Evolutionary conservation across 306 rosid species (phyloP).

Genomic region (Cucumis melo): DNA sequence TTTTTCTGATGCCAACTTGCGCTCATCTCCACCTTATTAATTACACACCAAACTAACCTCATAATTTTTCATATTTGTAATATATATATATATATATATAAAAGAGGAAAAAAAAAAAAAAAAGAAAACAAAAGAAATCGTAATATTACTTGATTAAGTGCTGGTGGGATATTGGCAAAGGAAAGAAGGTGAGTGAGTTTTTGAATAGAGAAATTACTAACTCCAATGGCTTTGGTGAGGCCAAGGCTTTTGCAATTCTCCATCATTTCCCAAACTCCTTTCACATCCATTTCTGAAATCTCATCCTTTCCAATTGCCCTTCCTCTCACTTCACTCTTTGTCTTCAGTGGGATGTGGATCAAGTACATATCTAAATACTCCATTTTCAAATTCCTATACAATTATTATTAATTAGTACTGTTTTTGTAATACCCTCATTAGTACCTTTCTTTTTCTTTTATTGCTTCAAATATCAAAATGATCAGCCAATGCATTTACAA

Average conservation of each 20-base stretch:
- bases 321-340: background rate
- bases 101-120: too few relatives aligned
- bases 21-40: conserved; percentile 32
- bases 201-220: conserved; percentile 54
- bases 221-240: conserved; percentile 69
- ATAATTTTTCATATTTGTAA: too few relatives aligned
- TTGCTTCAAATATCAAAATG: too few relatives aligned
- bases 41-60: too few relatives aligned
- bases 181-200: conserved; percentile 44
- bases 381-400: background rate
- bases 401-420: too few relatives aligned
- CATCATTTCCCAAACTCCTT: conserved; percentile 64
- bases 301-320: background rate
- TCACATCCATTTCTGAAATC: conserved; percentile 28
- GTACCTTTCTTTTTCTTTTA: too few relatives aligned
- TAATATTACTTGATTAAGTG: conserved; percentile 45
- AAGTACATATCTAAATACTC: background rate
- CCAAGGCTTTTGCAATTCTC: conserved; percentile 61
- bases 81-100: too few relatives aligned
- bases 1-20: conserved; percentile 29
- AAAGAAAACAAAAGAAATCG: too few relatives aligned
- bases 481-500: too few relatives aligned
- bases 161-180: conserved; percentile 46
- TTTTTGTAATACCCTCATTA: too few relatives aligned
- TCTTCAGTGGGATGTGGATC: background rate